Evolutionary conservation across 306 rosid genomes (phyloP), one percentile per base, ranked within the genome.

Genomic region (Cucumis hystrix): DNA sequence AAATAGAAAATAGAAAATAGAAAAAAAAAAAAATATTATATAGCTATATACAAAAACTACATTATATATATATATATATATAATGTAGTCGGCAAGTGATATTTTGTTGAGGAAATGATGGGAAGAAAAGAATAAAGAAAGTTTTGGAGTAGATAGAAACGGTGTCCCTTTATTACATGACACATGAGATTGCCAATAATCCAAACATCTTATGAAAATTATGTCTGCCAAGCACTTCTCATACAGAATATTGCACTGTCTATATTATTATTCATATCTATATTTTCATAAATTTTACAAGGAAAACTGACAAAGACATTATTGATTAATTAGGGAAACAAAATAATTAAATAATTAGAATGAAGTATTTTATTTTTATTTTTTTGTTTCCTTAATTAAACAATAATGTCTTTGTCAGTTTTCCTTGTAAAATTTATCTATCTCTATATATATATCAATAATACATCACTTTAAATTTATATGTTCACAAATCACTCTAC

Each of bases 191-290:
- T 69, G 35, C 4, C 74, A 41, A 68, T 68, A 68, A 69, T 12
- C 54, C 54, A 43, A 69, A 12, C 39, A 7, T 49, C 17, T 69
- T 21, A 45, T 45, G 37, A 69, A 43, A 43, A 69, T 49, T 69
- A 69, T 69, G 75, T 69, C 35, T 69, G 21, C 57, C 75, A 21
- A 69, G 37, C 75, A 69, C 37, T 69, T 43, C 57, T 45, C 77
- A 83, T 59, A 21, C 49, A 67, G 68, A 83, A 79, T 63, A 56
- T 35, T 68, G 74, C 55, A 68, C 33, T 67, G 35, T 68, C 74
- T 20, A 68, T 16, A 30, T 8, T 4, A 40, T 40, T 28, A 28
- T 28, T 28, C 30, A 55, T 55, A 16, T 18, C 5, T 54, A 3
- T 9, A 15, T 20, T 16, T 16, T 10, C 0, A 9, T 40, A 23